These are phyloP conservation scores for Rhodosporidiobolus sp. DNA, from an alignment of 768 basidiomycete species.

Conservation along the genomic window DNA sequence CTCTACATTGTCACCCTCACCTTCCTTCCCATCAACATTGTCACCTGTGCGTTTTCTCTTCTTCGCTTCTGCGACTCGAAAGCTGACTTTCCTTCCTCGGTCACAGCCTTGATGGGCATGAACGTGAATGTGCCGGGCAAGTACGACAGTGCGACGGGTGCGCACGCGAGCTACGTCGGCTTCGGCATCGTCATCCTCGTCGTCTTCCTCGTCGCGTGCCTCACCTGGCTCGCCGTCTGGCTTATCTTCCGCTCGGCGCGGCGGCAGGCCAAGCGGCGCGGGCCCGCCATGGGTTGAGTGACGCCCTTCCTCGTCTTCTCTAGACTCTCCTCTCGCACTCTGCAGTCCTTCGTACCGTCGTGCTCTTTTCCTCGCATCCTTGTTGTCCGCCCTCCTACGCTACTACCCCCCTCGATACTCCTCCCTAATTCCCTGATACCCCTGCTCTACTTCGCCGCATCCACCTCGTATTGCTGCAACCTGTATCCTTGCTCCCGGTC, in stretches of 20 bases:
- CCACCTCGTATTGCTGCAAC: background rate
- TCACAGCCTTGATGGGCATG: slow-evolving; percentile 64
- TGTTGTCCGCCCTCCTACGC: too few species aligned
- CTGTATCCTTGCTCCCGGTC: background rate
- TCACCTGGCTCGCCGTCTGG: slow-evolving; percentile 21
- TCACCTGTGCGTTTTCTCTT: slow-evolving; percentile 46
- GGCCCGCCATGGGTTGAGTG: slow-evolving; percentile 11
- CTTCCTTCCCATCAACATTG: slow-evolving; percentile 63
- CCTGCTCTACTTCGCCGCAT: background rate
- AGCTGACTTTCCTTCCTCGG: too few species aligned
- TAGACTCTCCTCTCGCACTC: background rate
- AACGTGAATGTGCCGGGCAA: slow-evolving; percentile 68
- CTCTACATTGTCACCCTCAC: slow-evolving; percentile 67
- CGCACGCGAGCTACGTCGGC: background rate
- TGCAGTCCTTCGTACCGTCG: background rate
- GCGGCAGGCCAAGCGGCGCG: slow-evolving; percentile 12
- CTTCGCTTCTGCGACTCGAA: background rate
- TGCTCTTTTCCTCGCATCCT: too few species aligned
- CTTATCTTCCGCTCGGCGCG: slow-evolving; percentile 29
- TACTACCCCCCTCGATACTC: too few species aligned
- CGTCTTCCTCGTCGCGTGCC: slow-evolving; percentile 12
- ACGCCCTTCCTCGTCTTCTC: background rate
- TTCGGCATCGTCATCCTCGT: slow-evolving; percentile 22
- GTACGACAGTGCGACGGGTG: slow-evolving; percentile 18
- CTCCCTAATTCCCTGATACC: too few species aligned